Evolutionary conservation across 2,329 filamentous ascomycete species (phyloP), one percentile per base, ranked within the genome.

Genomic region (Pestalotiopsis fici): DNA sequence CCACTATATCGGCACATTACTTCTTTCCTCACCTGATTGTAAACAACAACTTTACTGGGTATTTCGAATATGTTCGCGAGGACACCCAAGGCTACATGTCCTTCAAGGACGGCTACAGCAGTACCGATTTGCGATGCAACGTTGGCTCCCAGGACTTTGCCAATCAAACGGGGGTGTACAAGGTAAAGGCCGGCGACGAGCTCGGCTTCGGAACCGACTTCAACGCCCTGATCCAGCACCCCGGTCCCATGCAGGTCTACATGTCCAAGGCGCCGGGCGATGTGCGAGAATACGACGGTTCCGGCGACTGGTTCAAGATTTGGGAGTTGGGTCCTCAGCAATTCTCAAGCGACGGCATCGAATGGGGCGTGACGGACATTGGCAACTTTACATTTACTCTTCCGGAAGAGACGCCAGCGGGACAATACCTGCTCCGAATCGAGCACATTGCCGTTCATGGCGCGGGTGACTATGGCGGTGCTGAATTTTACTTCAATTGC

Each of bases 281-380:
- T 12, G 59, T 39, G n/a, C n/a, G 21, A 4, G 31, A 23, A 15
- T 61, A 61, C 59, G 59, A 61, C 18, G 59, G 59, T 3, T 61
- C 59, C 9, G 59, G 59, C 2, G 59, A 61, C 59, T 61, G 59
- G 59, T 61, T 61, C 59, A 61, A 61, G 35, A 61, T 61, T 15
- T 39, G 31, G 25, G 59, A 61, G 18, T 27, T 61, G 15, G 55
- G 55, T 12, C 35, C 59, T 9, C 23, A 27, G 55, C 55, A 57
- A 4, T 27, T 31, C 25, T 35, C 27, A 9, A 50, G 43, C 43
- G 43, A 50, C 5, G 59, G 59, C 35, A 23, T 35, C 12, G 3
- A 37, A 13, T 61, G 59, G 59, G 27, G n/a, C 28, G 35, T 35
- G 13, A 35, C n/a, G 1, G n/a, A 35, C 27, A 61, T 35, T 23